Base-by-base conservation (phyloP, 2,329 filamentous ascomycete species). In the Trichoderma afroharzianum region DNA sequence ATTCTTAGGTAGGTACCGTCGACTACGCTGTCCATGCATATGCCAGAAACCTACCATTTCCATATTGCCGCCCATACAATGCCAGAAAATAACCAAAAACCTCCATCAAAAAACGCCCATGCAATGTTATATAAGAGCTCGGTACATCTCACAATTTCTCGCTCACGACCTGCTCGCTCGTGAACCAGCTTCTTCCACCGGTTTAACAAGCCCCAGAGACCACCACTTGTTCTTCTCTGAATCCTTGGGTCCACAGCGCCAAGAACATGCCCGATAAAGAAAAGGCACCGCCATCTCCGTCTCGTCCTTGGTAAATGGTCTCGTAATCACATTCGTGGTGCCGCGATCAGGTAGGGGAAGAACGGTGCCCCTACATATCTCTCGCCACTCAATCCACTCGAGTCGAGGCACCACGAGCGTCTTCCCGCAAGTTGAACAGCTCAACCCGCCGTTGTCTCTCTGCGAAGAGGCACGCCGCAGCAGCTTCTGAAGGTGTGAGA, bases 341-440 rank as follows among this genome's bases (percentile, higher is more conserved):
- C n/a, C 8, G 26, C 21, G 39, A 7, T 26, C 43, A 11, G 24
- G 47, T 4, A n/a, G n/a, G n/a, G 57, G 26, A 15, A 63, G 33
- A 11, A 68, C 63, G 26, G 75, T 74, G 47, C 74, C 74, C 14
- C 74, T 76, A 28, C 74, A 72, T 28, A 83, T 69, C 71, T 86
- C 83, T 78, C 86, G 88, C 87, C 89, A 91, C 76, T 91, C 90
- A 8, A 91, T 79, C 89, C 90, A 91, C 75, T 89, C 84, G 0
- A 86, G 81, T 4, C 84, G 79, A 3, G 89, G 86, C 26, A 87
- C 80, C 7, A 89, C 80, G 4, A 87, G 83, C 9, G 77, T 76
- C 32, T 84, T 83, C 28, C 79, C 75, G 75, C 90, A 91, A 0
- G 83, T 80, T 1, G 86, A 85, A 75, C 90, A 91, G 2, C 76